These are phyloP conservation scores for Apiospora aurea DNA, from an alignment of 2,329 filamentous ascomycete species.

Conservation along the genomic window DNA sequence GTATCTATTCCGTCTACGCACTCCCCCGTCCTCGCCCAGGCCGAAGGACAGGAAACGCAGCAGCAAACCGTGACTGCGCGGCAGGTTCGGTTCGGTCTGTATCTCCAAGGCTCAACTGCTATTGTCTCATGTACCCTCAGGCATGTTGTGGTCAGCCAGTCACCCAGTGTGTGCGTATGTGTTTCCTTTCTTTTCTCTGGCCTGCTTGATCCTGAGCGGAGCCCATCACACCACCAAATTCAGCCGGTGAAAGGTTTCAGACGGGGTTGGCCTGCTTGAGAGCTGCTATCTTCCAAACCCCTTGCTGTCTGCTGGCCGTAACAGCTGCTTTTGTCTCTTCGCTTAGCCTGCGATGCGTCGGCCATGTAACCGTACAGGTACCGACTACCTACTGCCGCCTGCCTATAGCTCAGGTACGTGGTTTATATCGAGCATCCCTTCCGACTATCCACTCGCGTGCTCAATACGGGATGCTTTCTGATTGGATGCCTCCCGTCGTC, in stretches of 20 bases:
- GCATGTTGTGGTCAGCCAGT: not conserved
- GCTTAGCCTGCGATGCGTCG: not conserved
- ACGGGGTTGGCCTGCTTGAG: slow-evolving; percentile 1
- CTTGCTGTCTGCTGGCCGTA: not conserved
- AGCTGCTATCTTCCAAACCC: not conserved
- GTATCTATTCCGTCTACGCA: not conserved
- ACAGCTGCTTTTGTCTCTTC: not conserved
- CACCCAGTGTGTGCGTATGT: no score
- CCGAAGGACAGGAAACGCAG: not conserved
- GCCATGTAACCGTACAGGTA: not conserved
- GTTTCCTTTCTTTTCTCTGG: not conserved
- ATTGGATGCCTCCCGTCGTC: not conserved
- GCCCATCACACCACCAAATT: slow-evolving; percentile 14
- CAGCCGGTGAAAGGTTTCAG: slow-evolving; percentile 15
- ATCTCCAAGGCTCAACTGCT: not conserved
- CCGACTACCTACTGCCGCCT: not conserved
- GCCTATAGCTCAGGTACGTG: not conserved
- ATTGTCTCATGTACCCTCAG: not conserved
- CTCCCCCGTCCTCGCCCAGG: not conserved
- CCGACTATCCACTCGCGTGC: not conserved
- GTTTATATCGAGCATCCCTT: not conserved
- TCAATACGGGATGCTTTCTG: not conserved
- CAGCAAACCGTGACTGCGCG: not conserved
- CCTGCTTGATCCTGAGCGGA: slow-evolving; percentile 10
- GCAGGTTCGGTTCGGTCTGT: not conserved